Evolutionary conservation across 371 early-diverging fungal genomes (phyloP).

Genomic region (Circinella minor): DNA sequence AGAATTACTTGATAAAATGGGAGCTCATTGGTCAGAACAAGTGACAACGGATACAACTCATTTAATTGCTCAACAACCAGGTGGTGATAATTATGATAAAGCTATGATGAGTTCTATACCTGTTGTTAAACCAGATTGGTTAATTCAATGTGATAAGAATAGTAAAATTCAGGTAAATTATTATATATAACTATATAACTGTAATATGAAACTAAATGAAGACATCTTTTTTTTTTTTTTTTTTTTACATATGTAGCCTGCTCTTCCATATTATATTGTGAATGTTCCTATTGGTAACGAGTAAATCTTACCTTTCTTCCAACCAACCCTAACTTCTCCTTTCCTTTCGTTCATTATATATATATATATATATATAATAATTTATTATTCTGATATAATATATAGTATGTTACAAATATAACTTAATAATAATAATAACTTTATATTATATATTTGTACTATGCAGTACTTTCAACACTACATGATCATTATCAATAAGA

Average conservation of each 20-base stretch:
- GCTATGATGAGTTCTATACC: slow-evolving; percentile 91
- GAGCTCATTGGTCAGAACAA: slow-evolving; percentile 86
- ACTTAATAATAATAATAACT: too few relatives aligned
- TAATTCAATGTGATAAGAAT: slow-evolving; percentile 87
- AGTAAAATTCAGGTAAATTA: slow-evolving; percentile 83
- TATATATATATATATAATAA: too few relatives aligned
- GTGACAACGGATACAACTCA: slow-evolving; percentile 92
- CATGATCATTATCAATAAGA: too few relatives aligned
- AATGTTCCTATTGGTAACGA: slow-evolving; percentile 33
- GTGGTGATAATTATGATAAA: slow-evolving; percentile 85
- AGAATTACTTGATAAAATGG: slow-evolving; percentile 80
- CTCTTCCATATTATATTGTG: slow-evolving; percentile 55
- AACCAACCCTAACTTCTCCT: slow-evolving; percentile 1
- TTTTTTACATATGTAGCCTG: slow-evolving; percentile 32
- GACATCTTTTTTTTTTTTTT: not conserved
- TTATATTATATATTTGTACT: too few relatives aligned
- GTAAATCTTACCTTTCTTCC: slow-evolving; percentile 2
- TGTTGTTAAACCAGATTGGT: slow-evolving; percentile 92
- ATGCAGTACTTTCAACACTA: too few relatives aligned
- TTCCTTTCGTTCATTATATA: not conserved
- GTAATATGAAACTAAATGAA: not conserved
- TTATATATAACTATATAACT: not conserved
- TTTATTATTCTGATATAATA: too few relatives aligned
- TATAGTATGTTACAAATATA: too few relatives aligned
- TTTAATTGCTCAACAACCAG: slow-evolving; percentile 81